Evolutionary conservation across 1,139 yeast genomes (phyloP).

Genomic region (Saccharomyces hybrid): DNA sequence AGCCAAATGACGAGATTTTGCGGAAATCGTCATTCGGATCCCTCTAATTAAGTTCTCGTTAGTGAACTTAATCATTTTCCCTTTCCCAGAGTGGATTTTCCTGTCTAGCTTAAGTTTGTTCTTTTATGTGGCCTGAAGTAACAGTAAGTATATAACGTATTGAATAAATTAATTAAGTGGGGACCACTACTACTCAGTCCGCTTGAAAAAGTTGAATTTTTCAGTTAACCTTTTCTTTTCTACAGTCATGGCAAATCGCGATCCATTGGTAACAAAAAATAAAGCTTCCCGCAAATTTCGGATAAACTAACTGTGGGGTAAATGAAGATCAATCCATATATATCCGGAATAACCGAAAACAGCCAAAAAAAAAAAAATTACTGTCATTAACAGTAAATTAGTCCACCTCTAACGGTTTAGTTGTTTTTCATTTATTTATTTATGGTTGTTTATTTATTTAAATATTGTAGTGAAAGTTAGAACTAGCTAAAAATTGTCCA

Average conservation of each 20-base stretch:
- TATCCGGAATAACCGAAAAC: background rate
- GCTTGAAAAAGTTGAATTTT: background rate
- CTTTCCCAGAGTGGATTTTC: background rate
- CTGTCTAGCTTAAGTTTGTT: background rate
- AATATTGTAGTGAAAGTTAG: background rate
- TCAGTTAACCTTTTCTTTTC: background rate
- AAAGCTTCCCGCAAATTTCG: background rate
- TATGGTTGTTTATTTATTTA: background rate
- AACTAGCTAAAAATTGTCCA: background rate
- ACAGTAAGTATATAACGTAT: background rate
- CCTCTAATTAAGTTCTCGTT: background rate
- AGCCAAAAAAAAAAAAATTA: background rate
- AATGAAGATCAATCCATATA: background rate
- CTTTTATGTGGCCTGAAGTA: no score
- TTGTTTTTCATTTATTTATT: background rate
- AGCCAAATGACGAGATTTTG: background rate
- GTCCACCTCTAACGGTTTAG: background rate
- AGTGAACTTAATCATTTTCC: background rate
- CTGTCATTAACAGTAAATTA: background rate
- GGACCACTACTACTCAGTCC: background rate
- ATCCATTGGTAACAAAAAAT: background rate
- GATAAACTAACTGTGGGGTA: background rate
- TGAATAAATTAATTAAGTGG: background rate
- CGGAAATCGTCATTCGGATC: background rate
- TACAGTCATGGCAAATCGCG: background rate